phyloP scores from a whole-genome alignment of 2,329 filamentous ascomycete genomes.

The Apiospora hydei region DNA sequence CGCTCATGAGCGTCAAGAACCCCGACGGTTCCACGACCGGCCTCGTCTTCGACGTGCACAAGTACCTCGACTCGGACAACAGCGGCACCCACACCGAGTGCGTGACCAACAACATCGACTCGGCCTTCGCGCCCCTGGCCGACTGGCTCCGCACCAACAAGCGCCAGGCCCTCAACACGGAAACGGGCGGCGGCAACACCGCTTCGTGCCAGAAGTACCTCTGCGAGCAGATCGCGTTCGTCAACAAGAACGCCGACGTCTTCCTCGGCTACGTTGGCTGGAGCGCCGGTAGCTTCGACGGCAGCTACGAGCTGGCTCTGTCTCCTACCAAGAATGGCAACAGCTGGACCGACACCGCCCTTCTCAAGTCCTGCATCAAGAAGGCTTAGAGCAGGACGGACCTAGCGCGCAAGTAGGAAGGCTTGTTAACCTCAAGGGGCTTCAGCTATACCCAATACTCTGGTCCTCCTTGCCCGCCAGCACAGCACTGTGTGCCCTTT shows the following conservation, averaged over 20 bases:
- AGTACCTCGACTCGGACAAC: constrained; percentile 66
- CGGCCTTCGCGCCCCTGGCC: constrained; percentile 43
- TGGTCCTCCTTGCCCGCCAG: background rate
- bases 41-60: constrained; percentile 68
- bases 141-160: constrained; percentile 44
- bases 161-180: constrained; percentile 44
- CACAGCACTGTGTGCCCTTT: too few species aligned
- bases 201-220: constrained; percentile 42
- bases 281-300: constrained; percentile 36
- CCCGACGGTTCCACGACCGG: constrained; percentile 62
- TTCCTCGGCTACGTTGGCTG: constrained; percentile 39
- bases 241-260: constrained; percentile 41
- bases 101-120: constrained; percentile 49
- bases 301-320: constrained; percentile 34
- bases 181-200: constrained; percentile 48
- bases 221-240: constrained; percentile 41
- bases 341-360: constrained; percentile 32
- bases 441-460: background rate
- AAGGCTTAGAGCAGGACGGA: background rate
- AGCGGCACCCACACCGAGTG: constrained; percentile 60
- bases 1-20: constrained; percentile 62
- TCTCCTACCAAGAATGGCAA: constrained; percentile 33
- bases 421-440: background rate
- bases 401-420: background rate
- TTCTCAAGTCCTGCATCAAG: constrained; percentile 33